phyloP scores from a whole-genome alignment of 371 early-diverging fungal species.

The Mycotypha africana region DNA sequence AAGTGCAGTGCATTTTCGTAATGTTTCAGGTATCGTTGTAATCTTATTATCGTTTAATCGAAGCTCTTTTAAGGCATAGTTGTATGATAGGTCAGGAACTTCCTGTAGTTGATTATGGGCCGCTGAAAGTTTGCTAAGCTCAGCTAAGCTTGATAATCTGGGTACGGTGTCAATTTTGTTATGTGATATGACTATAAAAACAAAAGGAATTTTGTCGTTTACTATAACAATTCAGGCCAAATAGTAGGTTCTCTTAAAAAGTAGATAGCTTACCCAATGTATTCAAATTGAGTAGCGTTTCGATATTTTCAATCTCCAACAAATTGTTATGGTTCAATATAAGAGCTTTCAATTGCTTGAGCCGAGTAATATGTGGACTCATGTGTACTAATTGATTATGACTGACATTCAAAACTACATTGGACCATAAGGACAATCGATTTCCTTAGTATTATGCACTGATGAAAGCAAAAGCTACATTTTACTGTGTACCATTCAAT shows the following conservation, averaged over 20 bases:
- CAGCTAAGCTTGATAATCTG: conserved; percentile 44
- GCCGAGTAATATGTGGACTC: conserved; percentile 48
- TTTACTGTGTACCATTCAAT: conserved; percentile 47
- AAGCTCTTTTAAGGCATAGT: conserved; percentile 63
- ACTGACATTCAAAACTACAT: conserved; percentile 71
- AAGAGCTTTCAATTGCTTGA: conserved; percentile 72
- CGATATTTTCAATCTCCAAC: conserved; percentile 58
- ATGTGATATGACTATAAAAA: conserved; percentile 64
- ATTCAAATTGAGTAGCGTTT: conserved; percentile 54
- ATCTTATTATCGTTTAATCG: conserved; percentile 78
- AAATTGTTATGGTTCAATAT: conserved; percentile 78
- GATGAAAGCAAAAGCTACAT: neutral
- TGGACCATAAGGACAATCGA: too few species aligned
- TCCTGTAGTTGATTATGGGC: conserved; percentile 67
- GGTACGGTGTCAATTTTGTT: conserved; percentile 65
- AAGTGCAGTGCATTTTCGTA: conserved; percentile 49
- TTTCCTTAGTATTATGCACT: too few species aligned
- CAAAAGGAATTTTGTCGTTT: neutral
- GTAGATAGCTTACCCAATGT: conserved; percentile 70
- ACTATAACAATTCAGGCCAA: neutral
- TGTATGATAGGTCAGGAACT: conserved; percentile 63
- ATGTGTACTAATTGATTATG: conserved; percentile 66
- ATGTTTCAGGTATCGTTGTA: conserved; percentile 53
- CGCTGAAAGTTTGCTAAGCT: conserved; percentile 70
- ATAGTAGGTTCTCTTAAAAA: neutral